phyloP scores from a whole-genome alignment of 2,329 filamentous ascomycete genomes.

The Gliomastix tumulicola region DNA sequence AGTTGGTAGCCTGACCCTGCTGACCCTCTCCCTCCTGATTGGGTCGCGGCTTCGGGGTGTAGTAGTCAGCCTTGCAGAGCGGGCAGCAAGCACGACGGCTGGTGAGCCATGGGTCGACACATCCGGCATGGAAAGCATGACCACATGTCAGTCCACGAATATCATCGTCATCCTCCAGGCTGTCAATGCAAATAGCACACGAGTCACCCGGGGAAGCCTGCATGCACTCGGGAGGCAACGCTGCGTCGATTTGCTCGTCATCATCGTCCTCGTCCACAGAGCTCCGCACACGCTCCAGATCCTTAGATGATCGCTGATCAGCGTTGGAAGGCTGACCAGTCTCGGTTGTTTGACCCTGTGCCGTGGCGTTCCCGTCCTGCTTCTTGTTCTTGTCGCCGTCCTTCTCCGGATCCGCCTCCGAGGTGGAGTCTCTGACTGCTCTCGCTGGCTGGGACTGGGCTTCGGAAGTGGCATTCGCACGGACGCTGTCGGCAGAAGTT shows the following conservation, averaged over 20 bases:
- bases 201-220: slow-evolving; percentile 81
- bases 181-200: slow-evolving; percentile 94
- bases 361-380: slow-evolving; percentile 6
- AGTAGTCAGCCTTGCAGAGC: slow-evolving; percentile 97
- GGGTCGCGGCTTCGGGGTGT: slow-evolving; percentile 81
- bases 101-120: slow-evolving; percentile 94
- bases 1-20: slow-evolving; percentile 9
- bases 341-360: slow-evolving; percentile 3
- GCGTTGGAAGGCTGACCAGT: slow-evolving; percentile 9
- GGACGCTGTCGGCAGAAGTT: not conserved
- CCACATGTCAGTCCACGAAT: slow-evolving; percentile 90
- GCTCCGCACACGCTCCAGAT: slow-evolving; percentile 31
- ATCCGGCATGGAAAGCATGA: slow-evolving; percentile 96
- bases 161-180: slow-evolving; percentile 90
- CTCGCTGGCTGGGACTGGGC: not conserved
- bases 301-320: slow-evolving; percentile 14
- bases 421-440: too few species aligned
- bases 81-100: slow-evolving; percentile 92
- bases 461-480: not conserved
- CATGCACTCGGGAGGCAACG: slow-evolving; percentile 73
- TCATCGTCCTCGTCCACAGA: slow-evolving; percentile 61
- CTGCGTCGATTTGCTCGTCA: slow-evolving; percentile 76
- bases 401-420: slow-evolving; percentile 10
- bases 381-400: slow-evolving; percentile 9
- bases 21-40: slow-evolving; percentile 30